Evolutionary conservation across 2,329 filamentous ascomycete genomes (phyloP), one percentile per base, ranked within the genome.

Genomic region (Chrysoporthe puriensis): DNA sequence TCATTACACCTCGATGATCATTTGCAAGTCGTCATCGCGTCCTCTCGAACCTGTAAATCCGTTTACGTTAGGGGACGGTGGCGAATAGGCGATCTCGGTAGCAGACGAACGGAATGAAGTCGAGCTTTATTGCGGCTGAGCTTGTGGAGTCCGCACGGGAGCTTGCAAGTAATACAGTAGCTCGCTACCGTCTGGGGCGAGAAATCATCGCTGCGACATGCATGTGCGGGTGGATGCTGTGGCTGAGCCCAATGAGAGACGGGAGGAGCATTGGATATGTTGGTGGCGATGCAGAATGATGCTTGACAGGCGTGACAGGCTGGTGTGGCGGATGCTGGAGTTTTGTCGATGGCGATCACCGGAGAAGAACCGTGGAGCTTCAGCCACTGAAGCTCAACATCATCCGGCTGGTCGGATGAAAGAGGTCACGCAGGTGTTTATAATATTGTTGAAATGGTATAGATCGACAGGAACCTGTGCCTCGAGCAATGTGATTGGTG

Each of bases 391-490:
- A 32, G 9, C 21, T 14, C 9, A 52, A 52, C 21, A 16, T 32
- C 14, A 34, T 26, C 50, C 21, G 50, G 21, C 21, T 34, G 50
- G 13, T 32, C 50, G 50, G 50, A 54, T 32, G 11, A 9, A 32
- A 32, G 21, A 54, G 50, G 50, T 54, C 50, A 54, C 50, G 26
- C 50, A 32, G 50, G 14, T 54, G 50, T 13, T 40, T 32, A 16
- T 14, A 16, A 16, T 54, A 26, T 2, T 54, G 21, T 54, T 34
- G 26, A 54, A 13, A 26, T 6, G 21, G 26, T 7, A 34, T 2
- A 54, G 50, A 54, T 32, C 50, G 50, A 54, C 50, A 54, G 50
- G 26, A 54, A 54, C 50, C 21, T 16, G 50, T 54, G 50, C 50
- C 26, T 32, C 26, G 50, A 14, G 21, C 1, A 5, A 16, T 26